phyloP scores from a whole-genome alignment of 305 asterid genomes.

The Ajuga reptans region DNA sequence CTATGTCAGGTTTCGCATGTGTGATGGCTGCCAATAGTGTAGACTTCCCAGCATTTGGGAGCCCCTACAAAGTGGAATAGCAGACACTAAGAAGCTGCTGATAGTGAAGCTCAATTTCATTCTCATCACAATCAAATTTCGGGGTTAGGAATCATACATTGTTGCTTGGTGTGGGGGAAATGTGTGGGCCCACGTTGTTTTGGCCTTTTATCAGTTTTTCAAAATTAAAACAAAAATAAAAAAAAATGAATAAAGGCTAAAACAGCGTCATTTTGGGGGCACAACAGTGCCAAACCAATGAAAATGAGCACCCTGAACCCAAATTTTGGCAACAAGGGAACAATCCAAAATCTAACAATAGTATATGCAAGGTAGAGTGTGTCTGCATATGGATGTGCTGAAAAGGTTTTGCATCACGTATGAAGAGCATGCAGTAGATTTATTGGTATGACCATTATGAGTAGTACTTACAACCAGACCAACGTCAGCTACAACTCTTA shows the following conservation, averaged over 20 bases:
- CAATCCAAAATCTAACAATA: not conserved
- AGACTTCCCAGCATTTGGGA: constrained; percentile 97
- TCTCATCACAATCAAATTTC: not conserved
- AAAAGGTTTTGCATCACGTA: not conserved
- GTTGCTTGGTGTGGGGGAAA: not conserved
- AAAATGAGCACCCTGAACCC: too few relatives aligned
- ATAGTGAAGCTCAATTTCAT: not conserved
- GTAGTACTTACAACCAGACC: constrained; percentile 75
- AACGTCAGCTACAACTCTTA: constrained; percentile 94
- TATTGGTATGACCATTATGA: constrained; percentile 2
- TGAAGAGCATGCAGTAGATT: constrained; percentile 6
- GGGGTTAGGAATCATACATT: not conserved
- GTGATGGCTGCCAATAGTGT: constrained; percentile 81
- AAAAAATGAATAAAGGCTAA: too few relatives aligned
- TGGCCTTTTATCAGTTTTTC: too few relatives aligned
- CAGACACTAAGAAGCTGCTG: not conserved
- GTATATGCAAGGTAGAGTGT: not conserved
- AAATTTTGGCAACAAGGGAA: not conserved
- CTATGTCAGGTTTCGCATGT: constrained; percentile 86
- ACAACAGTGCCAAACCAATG: not conserved
- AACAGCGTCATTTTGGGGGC: too few relatives aligned
- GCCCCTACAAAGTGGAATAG: constrained; percentile 48
- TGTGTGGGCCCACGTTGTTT: too few relatives aligned
- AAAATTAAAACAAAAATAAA: too few relatives aligned
- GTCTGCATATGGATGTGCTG: not conserved